Conservation (phyloP, 176 grass and related monocot genomes). For the Chloris gayana region DNA sequence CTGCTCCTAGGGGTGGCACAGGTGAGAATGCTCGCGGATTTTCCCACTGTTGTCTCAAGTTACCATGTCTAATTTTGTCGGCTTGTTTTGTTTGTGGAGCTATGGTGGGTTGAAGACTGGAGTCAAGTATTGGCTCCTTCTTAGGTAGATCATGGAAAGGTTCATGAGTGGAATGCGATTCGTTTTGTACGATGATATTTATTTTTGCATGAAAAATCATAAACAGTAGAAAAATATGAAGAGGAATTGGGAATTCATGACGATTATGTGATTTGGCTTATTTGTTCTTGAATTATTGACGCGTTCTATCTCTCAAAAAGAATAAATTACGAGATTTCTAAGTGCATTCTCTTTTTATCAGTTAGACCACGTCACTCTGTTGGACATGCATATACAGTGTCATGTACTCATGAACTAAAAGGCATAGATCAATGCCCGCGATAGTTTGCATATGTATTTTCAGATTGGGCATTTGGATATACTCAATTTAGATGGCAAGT, state of each 20-base stretch:
- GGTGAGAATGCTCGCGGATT: not conserved
- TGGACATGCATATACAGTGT: no score
- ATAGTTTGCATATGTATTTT: not conserved
- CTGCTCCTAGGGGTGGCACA: not conserved
- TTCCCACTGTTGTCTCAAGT: not conserved
- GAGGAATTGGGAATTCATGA: not conserved
- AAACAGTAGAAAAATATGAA: not conserved
- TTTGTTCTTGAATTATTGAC: not conserved
- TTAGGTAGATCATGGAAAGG: no score
- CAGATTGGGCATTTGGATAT: conserved; percentile 9
- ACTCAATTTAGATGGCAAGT: not conserved
- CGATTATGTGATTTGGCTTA: not conserved
- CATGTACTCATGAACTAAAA: no score
- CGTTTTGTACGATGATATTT: no score
- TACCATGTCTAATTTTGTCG: not conserved
- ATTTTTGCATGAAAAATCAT: no score
- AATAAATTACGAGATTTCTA: no score
- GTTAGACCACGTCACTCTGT: not conserved
- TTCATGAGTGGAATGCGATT: no score
- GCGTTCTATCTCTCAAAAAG: not conserved
- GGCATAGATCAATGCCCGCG: not conserved
- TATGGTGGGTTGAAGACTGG: no score
- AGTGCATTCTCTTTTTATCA: no score
- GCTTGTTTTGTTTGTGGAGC: not conserved
- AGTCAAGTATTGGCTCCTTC: no score